Conservation (phyloP, 345 rosid genomes). For the Geranium rotundifolium region DNA sequence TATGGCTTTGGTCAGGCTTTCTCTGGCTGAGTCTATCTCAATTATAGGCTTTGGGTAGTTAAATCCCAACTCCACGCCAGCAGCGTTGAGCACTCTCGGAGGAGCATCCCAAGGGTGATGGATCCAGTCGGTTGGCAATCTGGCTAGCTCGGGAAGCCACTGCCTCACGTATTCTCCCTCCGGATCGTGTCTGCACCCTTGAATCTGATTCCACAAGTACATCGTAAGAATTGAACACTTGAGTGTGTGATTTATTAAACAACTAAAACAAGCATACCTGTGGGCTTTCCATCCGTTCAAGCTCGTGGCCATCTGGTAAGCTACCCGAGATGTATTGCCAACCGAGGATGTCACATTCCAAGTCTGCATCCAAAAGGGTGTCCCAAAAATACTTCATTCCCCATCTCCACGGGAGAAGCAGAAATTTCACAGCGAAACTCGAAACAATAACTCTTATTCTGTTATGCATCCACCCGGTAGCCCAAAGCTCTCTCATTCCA, state of each 20-base stretch:
- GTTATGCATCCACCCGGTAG: slow-evolving; percentile 91
- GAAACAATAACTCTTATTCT: slow-evolving; percentile 77
- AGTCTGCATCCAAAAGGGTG: slow-evolving; percentile 83
- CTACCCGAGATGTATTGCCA: slow-evolving; percentile 97
- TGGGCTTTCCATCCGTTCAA: slow-evolving; percentile 78
- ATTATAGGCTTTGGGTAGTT: slow-evolving; percentile 67
- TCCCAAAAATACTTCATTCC: slow-evolving; percentile 98
- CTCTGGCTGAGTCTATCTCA: slow-evolving; percentile 60
- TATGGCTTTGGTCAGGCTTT: slow-evolving; percentile 51
- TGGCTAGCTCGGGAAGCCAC: slow-evolving; percentile 90
- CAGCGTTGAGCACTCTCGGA: slow-evolving; percentile 41
- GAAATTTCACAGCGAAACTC: slow-evolving; percentile 77
- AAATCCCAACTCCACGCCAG: slow-evolving; percentile 61
- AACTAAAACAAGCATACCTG: slow-evolving; percentile 29
- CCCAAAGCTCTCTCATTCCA: slow-evolving; percentile 99
- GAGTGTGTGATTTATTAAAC: neutral
- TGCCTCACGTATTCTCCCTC: slow-evolving; percentile 82
- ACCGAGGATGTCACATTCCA: slow-evolving; percentile 78
- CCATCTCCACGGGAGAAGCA: slow-evolving; percentile 95
- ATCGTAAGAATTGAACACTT: neutral
- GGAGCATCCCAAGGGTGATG: slow-evolving; percentile 97
- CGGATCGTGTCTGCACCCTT: slow-evolving; percentile 66
- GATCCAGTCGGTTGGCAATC: slow-evolving; percentile 86
- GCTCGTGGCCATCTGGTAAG: slow-evolving; percentile 92
- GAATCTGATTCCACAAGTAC: slow-evolving; percentile 33